A percentile compares a stretch with the other conserved stretches of the same genome.
Conservation (phyloP, 495 filamentous ascomycete genomes). For the Xylaria grammica region DNA sequence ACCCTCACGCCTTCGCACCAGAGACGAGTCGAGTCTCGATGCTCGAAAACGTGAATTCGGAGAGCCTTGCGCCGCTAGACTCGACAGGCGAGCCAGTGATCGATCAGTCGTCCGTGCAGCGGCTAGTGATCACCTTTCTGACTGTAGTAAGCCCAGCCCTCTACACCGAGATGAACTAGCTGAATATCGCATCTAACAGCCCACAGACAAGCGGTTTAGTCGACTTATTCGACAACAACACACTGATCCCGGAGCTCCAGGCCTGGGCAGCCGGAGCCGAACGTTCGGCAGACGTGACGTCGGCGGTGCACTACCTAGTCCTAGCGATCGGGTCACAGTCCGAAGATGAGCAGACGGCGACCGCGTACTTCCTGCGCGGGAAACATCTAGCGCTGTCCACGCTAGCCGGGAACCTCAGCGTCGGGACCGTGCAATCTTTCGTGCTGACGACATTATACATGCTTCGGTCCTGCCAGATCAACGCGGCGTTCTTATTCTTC, state of each 20-base stretch:
- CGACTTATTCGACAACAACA: constrained; percentile 45
- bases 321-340: constrained; percentile 66
- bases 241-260: constrained; percentile 35
- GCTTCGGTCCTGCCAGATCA: constrained; percentile 64
- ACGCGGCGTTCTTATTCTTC: constrained; percentile 64
- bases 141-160: constrained; percentile 32
- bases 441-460: constrained; percentile 65
- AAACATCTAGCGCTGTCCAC: constrained; percentile 59
- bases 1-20: constrained; percentile 66
- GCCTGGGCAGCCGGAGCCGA: constrained; percentile 34
- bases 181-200: background rate
- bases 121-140: constrained; percentile 41
- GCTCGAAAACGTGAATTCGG: constrained; percentile 54
- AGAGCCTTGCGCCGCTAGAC: constrained; percentile 20
- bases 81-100: constrained; percentile 30
- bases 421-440: constrained; percentile 63
- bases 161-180: constrained; percentile 28
- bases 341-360: constrained; percentile 53
- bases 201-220: constrained; percentile 44
- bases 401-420: constrained; percentile 61
- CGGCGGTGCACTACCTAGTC: constrained; percentile 63
- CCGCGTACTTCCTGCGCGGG: constrained; percentile 61
- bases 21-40: constrained; percentile 69
- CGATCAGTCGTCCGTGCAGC: constrained; percentile 19
- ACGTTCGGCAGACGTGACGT: constrained; percentile 45